phyloP scores from a whole-genome alignment of 164 flowering plant genomes.

The Stephania cephalantha region DNA sequence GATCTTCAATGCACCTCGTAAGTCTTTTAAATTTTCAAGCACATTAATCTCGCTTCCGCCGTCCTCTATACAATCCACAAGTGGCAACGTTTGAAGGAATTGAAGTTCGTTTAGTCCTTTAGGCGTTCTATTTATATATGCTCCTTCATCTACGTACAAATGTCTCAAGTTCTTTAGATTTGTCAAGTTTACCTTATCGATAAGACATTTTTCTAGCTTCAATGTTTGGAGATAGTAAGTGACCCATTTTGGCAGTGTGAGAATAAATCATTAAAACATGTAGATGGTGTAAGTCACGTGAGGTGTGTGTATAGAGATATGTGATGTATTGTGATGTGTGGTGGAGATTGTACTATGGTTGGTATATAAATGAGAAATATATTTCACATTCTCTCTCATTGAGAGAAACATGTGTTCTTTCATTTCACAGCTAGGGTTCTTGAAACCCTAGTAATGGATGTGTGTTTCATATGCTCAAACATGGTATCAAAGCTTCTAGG shows the following conservation, averaged over 20 bases:
- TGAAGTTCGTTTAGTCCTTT: background rate
- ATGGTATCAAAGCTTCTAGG: too few relatives aligned
- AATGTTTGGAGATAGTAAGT: background rate
- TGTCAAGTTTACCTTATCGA: background rate
- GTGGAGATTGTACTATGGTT: too few relatives aligned
- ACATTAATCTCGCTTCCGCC: constrained; percentile 4
- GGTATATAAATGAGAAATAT: too few relatives aligned
- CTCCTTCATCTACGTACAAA: background rate
- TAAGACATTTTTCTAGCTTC: background rate
- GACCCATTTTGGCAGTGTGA: background rate
- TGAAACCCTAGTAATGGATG: too few relatives aligned
- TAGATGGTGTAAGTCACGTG: too few relatives aligned
- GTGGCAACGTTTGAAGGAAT: constrained; percentile 14
- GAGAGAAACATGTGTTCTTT: too few relatives aligned
- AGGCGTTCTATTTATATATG: background rate
- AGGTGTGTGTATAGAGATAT: too few relatives aligned
- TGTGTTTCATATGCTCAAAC: too few relatives aligned
- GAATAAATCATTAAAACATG: too few relatives aligned
- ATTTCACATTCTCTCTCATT: too few relatives aligned
- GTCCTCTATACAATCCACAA: constrained; percentile 2
- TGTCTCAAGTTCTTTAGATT: constrained; percentile 1
- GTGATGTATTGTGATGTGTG: too few relatives aligned
- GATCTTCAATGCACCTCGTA: constrained; percentile 6
- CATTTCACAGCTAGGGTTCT: too few relatives aligned
- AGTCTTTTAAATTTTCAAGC: constrained; percentile 2